Evolutionary conservation across 108 stramenopile genomes (phyloP).

Genomic region (Pseudonitzschia delicatissima): DNA sequence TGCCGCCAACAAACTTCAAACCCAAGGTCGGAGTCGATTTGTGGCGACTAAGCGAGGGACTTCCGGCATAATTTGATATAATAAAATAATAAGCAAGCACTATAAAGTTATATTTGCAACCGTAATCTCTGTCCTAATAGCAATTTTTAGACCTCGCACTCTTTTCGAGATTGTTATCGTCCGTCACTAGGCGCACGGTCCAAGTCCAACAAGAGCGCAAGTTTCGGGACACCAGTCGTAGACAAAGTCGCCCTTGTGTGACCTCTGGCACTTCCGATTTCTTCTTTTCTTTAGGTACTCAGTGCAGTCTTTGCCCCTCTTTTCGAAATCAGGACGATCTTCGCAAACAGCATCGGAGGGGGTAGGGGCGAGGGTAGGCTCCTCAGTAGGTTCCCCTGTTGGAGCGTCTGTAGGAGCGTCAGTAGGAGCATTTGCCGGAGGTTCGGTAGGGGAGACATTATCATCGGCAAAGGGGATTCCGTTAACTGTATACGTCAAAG

Average conservation of each 20-base stretch:
- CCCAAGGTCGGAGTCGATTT: no score
- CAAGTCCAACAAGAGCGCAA: background rate
- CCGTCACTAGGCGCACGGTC: background rate
- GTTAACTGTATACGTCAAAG: conserved; percentile 3
- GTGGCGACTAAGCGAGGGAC: no score
- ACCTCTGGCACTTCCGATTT: background rate
- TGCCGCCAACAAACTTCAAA: no score
- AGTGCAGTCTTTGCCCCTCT: background rate
- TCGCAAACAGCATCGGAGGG: background rate
- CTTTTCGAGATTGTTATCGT: no score
- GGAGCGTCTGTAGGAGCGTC: background rate
- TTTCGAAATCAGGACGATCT: background rate
- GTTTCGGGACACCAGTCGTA: conserved; percentile 3
- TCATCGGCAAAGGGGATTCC: background rate
- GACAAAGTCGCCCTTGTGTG: background rate
- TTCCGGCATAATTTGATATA: no score
- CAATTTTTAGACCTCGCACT: no score
- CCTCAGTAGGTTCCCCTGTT: background rate
- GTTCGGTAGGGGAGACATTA: background rate
- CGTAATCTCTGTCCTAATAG: no score
- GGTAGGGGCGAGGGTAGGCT: background rate
- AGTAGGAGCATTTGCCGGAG: background rate
- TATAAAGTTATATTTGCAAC: no score
- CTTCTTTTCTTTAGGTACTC: background rate
- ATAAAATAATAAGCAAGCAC: no score